Percentiles rank a stretch among this genome's conserved stretches.
phyloP scores from a whole-genome alignment of 1,139 yeast genomes.

The Pneumocystis wakefieldiae region DNA sequence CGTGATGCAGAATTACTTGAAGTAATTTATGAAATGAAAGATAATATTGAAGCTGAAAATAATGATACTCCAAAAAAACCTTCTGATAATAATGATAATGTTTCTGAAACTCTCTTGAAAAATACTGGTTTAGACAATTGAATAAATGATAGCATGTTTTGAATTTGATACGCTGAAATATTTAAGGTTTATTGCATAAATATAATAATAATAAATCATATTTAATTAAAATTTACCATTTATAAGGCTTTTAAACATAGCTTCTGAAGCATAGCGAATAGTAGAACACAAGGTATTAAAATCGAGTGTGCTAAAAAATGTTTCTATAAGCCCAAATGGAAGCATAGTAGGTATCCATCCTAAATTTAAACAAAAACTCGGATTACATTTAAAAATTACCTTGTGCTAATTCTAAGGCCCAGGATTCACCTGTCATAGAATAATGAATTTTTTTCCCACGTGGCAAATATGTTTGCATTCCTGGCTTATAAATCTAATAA shows the following conservation, averaged over 20 bases:
- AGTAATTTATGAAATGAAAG: neutral
- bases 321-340: conserved; percentile 83
- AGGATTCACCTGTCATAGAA: conserved; percentile 53
- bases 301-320: conserved; percentile 68
- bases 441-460: conserved; percentile 74
- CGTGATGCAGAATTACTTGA: neutral
- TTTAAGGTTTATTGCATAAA: neutral
- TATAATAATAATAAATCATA: neutral
- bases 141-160: neutral
- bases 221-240: conserved; percentile 44
- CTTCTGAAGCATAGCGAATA: conserved; percentile 54
- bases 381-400: conserved; percentile 22
- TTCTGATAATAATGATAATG: neutral
- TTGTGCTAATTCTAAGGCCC: conserved; percentile 90
- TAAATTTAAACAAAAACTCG: neutral
- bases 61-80: neutral
- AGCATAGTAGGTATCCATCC: conserved; percentile 96
- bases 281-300: conserved; percentile 53
- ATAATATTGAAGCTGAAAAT: neutral
- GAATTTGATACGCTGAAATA: neutral
- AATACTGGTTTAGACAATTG: neutral
- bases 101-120: neutral
- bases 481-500: conserved; percentile 24
- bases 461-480: conserved; percentile 48
- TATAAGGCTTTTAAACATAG: conserved; percentile 56